Conservation (phyloP, 2,329 filamentous ascomycete species). For the Penicillium crustosum region DNA sequence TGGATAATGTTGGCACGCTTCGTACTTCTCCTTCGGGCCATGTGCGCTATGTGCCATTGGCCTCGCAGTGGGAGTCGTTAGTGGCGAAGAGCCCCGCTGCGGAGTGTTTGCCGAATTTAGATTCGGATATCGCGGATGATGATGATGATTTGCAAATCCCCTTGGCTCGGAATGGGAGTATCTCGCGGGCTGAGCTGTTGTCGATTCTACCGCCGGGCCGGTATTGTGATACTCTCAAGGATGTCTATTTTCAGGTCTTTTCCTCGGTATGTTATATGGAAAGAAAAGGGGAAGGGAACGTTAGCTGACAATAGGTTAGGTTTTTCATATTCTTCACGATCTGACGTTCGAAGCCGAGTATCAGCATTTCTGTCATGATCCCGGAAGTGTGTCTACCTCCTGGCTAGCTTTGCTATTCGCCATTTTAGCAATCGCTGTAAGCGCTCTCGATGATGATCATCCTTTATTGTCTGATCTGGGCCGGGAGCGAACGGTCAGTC, state of each 20-base stretch:
- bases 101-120: constrained; percentile 28
- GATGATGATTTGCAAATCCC: constrained; percentile 38
- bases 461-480: constrained; percentile 40
- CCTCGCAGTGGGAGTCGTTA: constrained; percentile 34
- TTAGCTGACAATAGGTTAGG: constrained; percentile 19
- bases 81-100: constrained; percentile 27
- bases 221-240: constrained; percentile 40
- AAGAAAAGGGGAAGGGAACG: neutral
- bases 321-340: constrained; percentile 46
- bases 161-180: constrained; percentile 26
- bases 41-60: constrained; percentile 38
- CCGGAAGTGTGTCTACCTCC: constrained; percentile 36
- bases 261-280: constrained; percentile 34
- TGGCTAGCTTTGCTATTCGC: constrained; percentile 44
- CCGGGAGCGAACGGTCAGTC: constrained; percentile 36
- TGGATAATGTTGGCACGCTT: constrained; percentile 32
- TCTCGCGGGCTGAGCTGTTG: constrained; percentile 33
- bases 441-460: constrained; percentile 38
- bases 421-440: constrained; percentile 41
- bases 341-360: constrained; percentile 44
- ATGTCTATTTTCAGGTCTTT: constrained; percentile 41
- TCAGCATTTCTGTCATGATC: constrained; percentile 38
- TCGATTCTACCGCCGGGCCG: constrained; percentile 35
- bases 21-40: constrained; percentile 36
- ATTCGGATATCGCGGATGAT: constrained; percentile 29